phyloP scores from a whole-genome alignment of 2,329 filamentous ascomycete species.

The Grosmannia huntii region DNA sequence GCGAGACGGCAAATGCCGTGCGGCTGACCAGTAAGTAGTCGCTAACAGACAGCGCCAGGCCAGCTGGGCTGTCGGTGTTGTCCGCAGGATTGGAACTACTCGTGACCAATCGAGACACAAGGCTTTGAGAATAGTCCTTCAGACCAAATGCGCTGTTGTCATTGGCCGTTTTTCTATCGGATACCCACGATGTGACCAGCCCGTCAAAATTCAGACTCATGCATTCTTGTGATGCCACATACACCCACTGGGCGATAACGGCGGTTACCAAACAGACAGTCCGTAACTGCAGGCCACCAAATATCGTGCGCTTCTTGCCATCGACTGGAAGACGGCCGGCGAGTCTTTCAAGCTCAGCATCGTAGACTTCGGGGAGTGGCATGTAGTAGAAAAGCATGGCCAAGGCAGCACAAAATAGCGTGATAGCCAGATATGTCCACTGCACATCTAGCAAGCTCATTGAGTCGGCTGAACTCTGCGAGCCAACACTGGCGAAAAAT shows the following conservation, averaged over 20 bases:
- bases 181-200: slow-evolving; percentile 30
- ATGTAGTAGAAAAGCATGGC: slow-evolving; percentile 58
- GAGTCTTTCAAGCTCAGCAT: slow-evolving; percentile 38
- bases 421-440: slow-evolving; percentile 76
- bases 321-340: slow-evolving; percentile 36
- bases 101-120: background rate
- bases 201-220: slow-evolving; percentile 47
- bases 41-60: slow-evolving; percentile 40
- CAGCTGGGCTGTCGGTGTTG: slow-evolving; percentile 21
- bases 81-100: slow-evolving; percentile 20
- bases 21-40: slow-evolving; percentile 64
- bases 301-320: slow-evolving; percentile 31
- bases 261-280: slow-evolving; percentile 53
- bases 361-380: slow-evolving; percentile 48
- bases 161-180: slow-evolving; percentile 3
- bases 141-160: too few species aligned
- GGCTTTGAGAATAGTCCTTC: too few species aligned
- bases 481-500: slow-evolving; percentile 52
- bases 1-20: slow-evolving; percentile 57
- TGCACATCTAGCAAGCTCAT: slow-evolving; percentile 59
- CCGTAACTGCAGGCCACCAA: slow-evolving; percentile 37
- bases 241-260: slow-evolving; percentile 64
- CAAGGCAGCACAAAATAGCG: slow-evolving; percentile 57
- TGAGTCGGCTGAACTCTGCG: slow-evolving; percentile 10
- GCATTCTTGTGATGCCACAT: slow-evolving; percentile 61